Conservation (phyloP, 495 filamentous ascomycete species). For the Tuber microsphaerosporum region DNA sequence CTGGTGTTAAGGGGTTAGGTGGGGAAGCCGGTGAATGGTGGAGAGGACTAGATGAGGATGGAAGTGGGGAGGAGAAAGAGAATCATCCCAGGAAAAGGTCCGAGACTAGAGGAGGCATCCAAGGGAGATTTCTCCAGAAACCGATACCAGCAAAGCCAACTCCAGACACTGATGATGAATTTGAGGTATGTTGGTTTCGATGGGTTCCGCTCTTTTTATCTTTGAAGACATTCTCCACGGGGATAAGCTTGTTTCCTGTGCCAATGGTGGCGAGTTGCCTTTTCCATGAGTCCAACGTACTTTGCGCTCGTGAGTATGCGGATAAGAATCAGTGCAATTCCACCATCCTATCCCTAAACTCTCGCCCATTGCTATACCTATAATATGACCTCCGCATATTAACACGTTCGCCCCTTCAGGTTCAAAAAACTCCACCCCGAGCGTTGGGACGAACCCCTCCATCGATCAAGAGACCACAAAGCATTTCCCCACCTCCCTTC, state of each 20-base stretch:
- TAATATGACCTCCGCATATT: not conserved
- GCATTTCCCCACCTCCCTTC: conserved; percentile 2
- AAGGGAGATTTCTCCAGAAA: conserved; percentile 9
- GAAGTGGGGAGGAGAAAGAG: conserved; percentile 15
- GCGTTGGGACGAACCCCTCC: conserved; percentile 8
- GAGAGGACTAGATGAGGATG: conserved; percentile 43
- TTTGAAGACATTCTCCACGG: not conserved
- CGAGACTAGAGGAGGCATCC: conserved; percentile 13
- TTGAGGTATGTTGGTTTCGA: conserved; percentile 24
- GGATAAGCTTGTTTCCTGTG: not conserved
- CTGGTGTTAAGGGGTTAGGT: conserved; percentile 26
- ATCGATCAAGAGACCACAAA: conserved; percentile 6
- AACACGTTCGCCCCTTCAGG: conserved; percentile 42
- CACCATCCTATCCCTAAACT: conserved; percentile 1
- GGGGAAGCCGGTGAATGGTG: conserved; percentile 50
- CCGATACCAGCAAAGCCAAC: not conserved
- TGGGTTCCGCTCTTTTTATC: not conserved
- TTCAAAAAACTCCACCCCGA: conserved; percentile 48
- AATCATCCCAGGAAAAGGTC: conserved; percentile 10
- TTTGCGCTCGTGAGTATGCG: not conserved
- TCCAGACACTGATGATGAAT: conserved; percentile 22
- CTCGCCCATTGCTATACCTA: not conserved
- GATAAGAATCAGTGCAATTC: not conserved
- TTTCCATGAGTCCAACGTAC: not conserved
- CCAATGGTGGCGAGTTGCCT: not conserved